Percentiles rank a stretch among this genome's conserved stretches.
phyloP scores from a whole-genome alignment of 257 asterid genomes.

The Penstemon newberryi region DNA sequence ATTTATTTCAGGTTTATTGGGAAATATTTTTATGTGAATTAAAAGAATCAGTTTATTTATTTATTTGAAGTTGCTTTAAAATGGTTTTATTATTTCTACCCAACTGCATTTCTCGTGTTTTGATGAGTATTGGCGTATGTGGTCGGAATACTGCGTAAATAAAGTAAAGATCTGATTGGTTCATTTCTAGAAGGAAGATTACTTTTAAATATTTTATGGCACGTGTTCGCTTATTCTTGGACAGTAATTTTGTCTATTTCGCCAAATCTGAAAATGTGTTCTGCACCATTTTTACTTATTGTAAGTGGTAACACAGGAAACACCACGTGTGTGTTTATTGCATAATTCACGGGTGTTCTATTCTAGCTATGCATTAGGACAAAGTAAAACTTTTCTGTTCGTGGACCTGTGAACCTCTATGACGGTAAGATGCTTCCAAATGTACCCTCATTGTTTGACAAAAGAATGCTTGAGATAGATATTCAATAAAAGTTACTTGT shows the following conservation, averaged over 20 bases:
- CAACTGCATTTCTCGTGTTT: background rate
- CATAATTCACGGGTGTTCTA: background rate
- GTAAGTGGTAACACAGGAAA: background rate
- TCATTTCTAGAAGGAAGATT: background rate
- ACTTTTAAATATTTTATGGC: background rate
- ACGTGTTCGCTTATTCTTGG: background rate
- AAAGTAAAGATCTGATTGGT: background rate
- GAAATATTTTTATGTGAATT: constrained; percentile 16
- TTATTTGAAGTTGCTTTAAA: background rate
- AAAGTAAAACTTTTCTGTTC: background rate
- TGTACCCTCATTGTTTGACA: background rate
- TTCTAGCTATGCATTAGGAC: background rate
- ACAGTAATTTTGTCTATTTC: constrained; percentile 2
- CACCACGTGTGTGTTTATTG: background rate
- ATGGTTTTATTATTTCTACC: background rate
- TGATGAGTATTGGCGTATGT: constrained; percentile 9
- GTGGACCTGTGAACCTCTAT: constrained; percentile 24
- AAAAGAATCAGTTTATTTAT: background rate
- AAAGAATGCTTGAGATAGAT: constrained; percentile 2
- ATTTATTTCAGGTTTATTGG: constrained; percentile 5
- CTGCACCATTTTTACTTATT: background rate
- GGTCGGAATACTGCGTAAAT: constrained; percentile 6
- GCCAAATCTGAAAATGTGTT: background rate
- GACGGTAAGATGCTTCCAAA: background rate
- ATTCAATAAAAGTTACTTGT: background rate